Evolutionary conservation across 345 rosid species (phyloP).

Genomic region (Lenwebbia sp.): DNA sequence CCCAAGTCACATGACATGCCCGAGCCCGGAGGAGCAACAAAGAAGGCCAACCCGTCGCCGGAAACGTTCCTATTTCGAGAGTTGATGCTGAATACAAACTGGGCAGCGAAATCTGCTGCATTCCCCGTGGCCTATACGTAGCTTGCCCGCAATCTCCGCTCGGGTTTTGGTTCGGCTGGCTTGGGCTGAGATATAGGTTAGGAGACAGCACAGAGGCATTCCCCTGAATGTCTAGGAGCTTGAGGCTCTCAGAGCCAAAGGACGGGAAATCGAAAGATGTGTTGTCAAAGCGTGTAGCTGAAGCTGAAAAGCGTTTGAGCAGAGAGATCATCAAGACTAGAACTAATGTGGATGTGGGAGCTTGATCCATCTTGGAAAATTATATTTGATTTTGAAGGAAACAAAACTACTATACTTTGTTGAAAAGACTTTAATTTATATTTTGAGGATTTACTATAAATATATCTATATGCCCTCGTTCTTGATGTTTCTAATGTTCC

Average conservation of each 20-base stretch:
- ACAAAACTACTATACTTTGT: no score
- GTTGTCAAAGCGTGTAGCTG: not conserved
- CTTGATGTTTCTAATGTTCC: no score
- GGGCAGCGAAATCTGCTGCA: not conserved
- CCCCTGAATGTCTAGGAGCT: not conserved
- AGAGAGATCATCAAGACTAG: not conserved
- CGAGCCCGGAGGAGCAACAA: not conserved
- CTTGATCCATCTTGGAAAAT: no score
- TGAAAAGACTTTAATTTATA: no score
- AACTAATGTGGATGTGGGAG: not conserved
- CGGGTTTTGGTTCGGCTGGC: not conserved
- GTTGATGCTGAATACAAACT: not conserved
- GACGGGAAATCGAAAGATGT: not conserved
- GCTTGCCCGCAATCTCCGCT: not conserved
- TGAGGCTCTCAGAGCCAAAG: not conserved
- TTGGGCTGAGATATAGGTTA: not conserved
- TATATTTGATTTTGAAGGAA: no score
- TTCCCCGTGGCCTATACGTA: not conserved
- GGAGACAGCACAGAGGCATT: not conserved
- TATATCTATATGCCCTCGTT: no score
- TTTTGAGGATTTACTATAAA: no score
- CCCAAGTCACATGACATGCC: not conserved
- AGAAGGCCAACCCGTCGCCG: not conserved
- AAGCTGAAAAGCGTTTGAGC: not conserved
- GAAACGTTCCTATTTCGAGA: not conserved